phyloP scores from a whole-genome alignment of 192 early-diverging fungal species.

The Diversispora eburnea region DNA sequence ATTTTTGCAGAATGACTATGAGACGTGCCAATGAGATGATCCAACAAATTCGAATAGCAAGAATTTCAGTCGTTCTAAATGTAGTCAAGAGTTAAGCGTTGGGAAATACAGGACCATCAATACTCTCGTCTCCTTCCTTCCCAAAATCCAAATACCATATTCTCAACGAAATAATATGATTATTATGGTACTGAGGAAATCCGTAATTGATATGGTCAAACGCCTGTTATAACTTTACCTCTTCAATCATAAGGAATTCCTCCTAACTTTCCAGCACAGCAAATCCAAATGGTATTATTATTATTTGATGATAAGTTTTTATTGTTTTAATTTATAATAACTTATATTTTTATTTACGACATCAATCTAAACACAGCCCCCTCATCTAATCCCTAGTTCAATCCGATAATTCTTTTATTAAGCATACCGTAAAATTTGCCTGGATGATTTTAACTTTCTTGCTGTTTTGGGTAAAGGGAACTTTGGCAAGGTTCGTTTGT shows the following conservation, averaged over 20 bases:
- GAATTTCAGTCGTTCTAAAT: neutral
- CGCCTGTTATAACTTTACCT: constrained; percentile 1
- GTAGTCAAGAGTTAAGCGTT: neutral
- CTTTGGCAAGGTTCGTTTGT: constrained; percentile 91
- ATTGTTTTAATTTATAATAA: constrained; percentile 31
- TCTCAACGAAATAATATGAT: neutral
- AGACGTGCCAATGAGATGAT: constrained; percentile 85
- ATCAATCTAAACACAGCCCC: too few species aligned
- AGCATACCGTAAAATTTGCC: constrained; percentile 58
- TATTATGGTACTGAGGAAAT: neutral
- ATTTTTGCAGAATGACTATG: constrained; percentile 88
- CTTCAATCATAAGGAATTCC: neutral
- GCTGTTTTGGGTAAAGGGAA: constrained; percentile 97
- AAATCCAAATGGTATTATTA: too few species aligned
- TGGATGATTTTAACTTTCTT: constrained; percentile 92
- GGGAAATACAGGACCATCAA: too few species aligned
- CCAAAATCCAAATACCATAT: neutral
- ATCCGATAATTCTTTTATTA: constrained; percentile 16
- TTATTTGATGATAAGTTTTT: neutral
- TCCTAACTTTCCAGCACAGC: neutral
- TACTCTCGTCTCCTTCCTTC: neutral
- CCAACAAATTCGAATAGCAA: constrained; percentile 69
- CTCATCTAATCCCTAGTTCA: neutral
- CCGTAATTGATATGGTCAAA: neutral
- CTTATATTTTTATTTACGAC: too few species aligned